A percentile compares a stretch with the other conserved stretches of the same genome.
phyloP scores from a whole-genome alignment of 129 eudicot genomes.

The Logfia minima region DNA sequence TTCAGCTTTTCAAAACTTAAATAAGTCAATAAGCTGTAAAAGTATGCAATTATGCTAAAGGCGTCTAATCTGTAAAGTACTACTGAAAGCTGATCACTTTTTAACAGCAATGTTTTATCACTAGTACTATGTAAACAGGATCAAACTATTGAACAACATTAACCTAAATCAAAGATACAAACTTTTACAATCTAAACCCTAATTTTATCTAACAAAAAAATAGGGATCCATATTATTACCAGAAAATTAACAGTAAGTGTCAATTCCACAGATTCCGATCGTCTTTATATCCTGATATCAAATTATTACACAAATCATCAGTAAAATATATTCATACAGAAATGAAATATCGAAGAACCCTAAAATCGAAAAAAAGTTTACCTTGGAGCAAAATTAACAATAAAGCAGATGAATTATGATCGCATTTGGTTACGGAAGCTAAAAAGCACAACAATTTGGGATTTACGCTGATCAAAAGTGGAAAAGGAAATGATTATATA shows the following conservation, averaged over 20 bases:
- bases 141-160: not conserved
- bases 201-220: not conserved
- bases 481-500: constrained; percentile 9
- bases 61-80: not conserved
- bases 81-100: not conserved
- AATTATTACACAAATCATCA: not conserved
- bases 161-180: constrained; percentile 21
- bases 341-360: not conserved
- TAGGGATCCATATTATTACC: constrained; percentile 20
- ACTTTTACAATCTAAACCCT: constrained; percentile 18
- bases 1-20: not conserved
- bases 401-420: constrained; percentile 5
- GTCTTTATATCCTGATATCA: constrained; percentile 8
- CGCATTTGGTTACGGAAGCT: constrained; percentile 1
- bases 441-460: constrained; percentile 19
- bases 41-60: not conserved
- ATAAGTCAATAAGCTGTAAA: not conserved
- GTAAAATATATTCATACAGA: not conserved
- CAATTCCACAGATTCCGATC: constrained; percentile 4
- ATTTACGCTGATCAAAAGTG: not conserved
- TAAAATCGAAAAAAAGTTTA: constrained; percentile 17
- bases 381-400: constrained; percentile 25
- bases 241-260: not conserved
- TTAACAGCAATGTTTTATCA: not conserved
- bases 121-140: not conserved